Evolutionary conservation across 169 alveolate species (phyloP).

Genomic region (Cryptosporidium parvum): DNA sequence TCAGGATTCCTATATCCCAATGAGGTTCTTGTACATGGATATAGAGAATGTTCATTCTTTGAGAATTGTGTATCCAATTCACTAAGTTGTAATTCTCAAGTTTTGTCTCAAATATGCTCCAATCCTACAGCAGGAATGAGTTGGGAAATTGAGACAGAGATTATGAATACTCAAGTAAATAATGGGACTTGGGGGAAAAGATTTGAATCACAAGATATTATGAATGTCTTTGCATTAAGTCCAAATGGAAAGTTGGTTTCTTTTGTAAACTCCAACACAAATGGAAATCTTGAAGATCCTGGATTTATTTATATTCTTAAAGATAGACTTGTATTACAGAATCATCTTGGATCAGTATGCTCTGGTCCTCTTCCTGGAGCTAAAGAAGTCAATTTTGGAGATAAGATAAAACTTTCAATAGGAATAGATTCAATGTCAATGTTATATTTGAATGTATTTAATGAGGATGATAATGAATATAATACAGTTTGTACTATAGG

Average conservation of each 20-base stretch:
- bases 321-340: constrained; percentile 13
- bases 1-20: constrained; percentile 19
- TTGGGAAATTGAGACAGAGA: neutral
- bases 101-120: neutral
- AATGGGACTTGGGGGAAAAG: constrained; percentile 10
- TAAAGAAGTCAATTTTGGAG: neutral
- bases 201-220: constrained; percentile 7
- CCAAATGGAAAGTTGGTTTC: neutral
- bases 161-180: neutral
- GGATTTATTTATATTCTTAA: neutral
- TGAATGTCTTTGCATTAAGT: neutral
- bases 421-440: constrained; percentile 4
- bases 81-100: neutral
- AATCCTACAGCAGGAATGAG: constrained; percentile 32
- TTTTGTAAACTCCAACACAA: neutral
- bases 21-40: constrained; percentile 4
- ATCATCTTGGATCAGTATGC: constrained; percentile 10
- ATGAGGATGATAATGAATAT: neutral
- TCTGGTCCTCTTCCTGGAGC: constrained; percentile 16
- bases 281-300: neutral
- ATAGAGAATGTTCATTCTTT: constrained; percentile 8
- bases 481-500: constrained; percentile 20
- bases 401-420: neutral
- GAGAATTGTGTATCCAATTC: neutral
- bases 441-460: neutral